Base-by-base conservation (phyloP, 768 basidiomycete species). In the Leccinum rimulosum region DNA sequence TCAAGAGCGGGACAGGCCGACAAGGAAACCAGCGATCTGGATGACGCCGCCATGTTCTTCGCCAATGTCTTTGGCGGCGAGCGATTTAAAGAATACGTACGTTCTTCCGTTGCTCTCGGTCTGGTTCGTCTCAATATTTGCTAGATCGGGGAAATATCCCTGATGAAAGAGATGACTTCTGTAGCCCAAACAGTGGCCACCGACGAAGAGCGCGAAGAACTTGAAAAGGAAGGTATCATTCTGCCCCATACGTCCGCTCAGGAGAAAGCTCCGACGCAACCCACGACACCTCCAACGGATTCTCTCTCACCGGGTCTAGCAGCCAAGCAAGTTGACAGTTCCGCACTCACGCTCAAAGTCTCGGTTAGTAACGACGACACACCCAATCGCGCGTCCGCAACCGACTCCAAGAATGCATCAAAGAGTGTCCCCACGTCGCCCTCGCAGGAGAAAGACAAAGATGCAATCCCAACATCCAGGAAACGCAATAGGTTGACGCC, bases 1-100 rank as follows among this genome's bases (percentile, higher is more conserved):
- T 58, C 1, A 61, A 48, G 48, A 48, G 30, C 58, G 54, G 54
- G 58, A 35, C 62, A 87, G 87, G 79, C 82, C 58, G 91, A 91
- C 73, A 89, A 87, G 68, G 90, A 92, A 66, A 87, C 89, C n/a
- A 83, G 80, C 15, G 86, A 81, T 43, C 89, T 95, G 83, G 90
- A 93, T 50, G 95, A 99, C 68, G 94, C 97, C 3, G 88, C 91
- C 38, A 89, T 91, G 58, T 91, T 99, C 80, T 99, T 99, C 69
- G 89, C 92, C 19, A 89, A 91, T 68, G 91, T 98, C 15, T 99
- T 99, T 70, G 95, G 95, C 54, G 96, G 97, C 25, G 95, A 96
- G 68, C 83, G 90, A 27, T 97, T 97, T 72, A 75, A 79, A 58
- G 93, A 95, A 71, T 94, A 93, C 69, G 93, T 95, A 73, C 73